These are phyloP conservation scores for Isoetes engelmannii DNA, from an alignment of 83 land plant species.

Conservation along the genomic window DNA sequence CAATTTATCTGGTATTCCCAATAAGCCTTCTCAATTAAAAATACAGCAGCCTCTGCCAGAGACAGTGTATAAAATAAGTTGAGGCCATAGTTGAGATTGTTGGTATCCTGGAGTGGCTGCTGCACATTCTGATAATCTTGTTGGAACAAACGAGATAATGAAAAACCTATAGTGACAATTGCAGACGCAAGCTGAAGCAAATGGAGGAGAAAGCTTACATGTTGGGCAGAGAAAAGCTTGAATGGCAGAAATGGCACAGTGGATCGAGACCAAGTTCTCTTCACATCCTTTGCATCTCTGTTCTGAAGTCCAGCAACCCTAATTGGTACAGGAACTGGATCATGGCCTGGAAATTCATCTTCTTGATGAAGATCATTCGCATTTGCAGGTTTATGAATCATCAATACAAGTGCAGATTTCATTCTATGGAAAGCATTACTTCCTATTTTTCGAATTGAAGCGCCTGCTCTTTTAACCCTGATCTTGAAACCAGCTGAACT, in stretches of 20 bases:
- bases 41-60: not conserved
- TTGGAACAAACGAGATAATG: conserved; percentile 2
- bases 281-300: not conserved
- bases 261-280: not conserved
- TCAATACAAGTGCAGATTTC: not conserved
- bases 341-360: too few relatives aligned
- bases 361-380: too few relatives aligned
- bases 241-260: not conserved
- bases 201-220: not conserved
- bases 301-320: not conserved
- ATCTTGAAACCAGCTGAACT: not conserved
- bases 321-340: too few relatives aligned
- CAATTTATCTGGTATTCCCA: not conserved
- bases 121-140: too few relatives aligned
- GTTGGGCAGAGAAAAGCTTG: not conserved
- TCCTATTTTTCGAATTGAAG: too few relatives aligned
- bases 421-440: not conserved
- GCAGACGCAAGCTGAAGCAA: not conserved
- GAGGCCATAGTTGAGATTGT: not conserved
- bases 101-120: too few relatives aligned
- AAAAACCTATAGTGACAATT: not conserved
- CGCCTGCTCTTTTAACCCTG: not conserved
- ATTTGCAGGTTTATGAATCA: not conserved
- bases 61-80: not conserved
- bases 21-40: not conserved